Percentiles rank a stretch among this genome's conserved stretches.
phyloP scores from a whole-genome alignment of 2,329 filamentous ascomycete species.

The Stromatinia cepivora region DNA sequence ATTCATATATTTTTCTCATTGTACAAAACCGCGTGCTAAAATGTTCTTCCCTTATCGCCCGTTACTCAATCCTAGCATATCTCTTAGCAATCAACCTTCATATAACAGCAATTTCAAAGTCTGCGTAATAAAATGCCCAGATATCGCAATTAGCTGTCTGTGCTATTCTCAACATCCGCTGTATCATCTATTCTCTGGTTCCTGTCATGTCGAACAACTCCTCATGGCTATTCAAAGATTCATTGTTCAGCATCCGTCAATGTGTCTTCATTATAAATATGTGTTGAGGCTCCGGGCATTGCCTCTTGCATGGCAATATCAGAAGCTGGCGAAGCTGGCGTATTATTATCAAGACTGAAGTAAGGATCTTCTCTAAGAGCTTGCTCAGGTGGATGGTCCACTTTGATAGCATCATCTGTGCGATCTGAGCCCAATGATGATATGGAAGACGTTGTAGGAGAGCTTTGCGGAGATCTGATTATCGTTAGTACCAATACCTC shows the following conservation, averaged over 20 bases:
- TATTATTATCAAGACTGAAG: background rate
- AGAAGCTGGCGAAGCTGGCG: background rate
- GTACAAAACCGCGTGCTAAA: background rate
- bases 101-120: background rate
- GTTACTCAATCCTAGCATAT: background rate
- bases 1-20: conserved; percentile 13
- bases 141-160: background rate
- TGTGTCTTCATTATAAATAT: background rate
- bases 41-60: background rate
- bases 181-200: background rate
- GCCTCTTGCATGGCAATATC: background rate
- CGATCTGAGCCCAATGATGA: background rate
- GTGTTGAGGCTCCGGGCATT: background rate
- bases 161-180: background rate
- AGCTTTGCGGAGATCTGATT: background rate
- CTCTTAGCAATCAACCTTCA: background rate
- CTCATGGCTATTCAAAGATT: background rate
- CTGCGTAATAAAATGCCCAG: background rate
- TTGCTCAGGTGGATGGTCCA: background rate
- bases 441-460: background rate
- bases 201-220: background rate
- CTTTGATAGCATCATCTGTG: background rate
- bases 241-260: background rate
- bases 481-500: background rate
- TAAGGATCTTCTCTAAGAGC: background rate